Evolutionary conservation across 441 rosid genomes (phyloP).

Genomic region (Isatis lusitanica): DNA sequence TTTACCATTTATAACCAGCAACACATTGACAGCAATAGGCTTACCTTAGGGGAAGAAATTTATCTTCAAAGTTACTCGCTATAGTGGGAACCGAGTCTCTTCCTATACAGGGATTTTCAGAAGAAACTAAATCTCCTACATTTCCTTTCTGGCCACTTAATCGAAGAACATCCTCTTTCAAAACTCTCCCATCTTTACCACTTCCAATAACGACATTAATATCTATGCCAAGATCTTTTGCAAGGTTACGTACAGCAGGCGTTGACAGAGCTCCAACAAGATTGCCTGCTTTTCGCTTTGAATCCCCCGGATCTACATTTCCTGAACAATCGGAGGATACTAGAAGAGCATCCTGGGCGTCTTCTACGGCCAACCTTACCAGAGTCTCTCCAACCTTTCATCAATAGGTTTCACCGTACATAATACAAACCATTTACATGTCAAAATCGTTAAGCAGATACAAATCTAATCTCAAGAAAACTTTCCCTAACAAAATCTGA

Average conservation of each 20-base stretch:
- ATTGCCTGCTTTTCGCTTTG: slow-evolving; percentile 30
- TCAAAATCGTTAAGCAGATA: not conserved
- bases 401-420: not conserved
- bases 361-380: slow-evolving; percentile 61
- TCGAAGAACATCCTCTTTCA: slow-evolving; percentile 74
- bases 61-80: slow-evolving; percentile 46
- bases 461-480: not conserved
- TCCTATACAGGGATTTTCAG: slow-evolving; percentile 24
- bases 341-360: slow-evolving; percentile 32
- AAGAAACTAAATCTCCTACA: slow-evolving; percentile 36
- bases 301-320: slow-evolving; percentile 8
- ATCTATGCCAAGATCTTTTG: slow-evolving; percentile 63
- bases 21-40: not conserved
- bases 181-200: slow-evolving; percentile 72
- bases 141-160: slow-evolving; percentile 52
- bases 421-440: not conserved
- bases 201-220: slow-evolving; percentile 61
- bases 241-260: slow-evolving; percentile 76
- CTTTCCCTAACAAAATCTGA: not conserved
- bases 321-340: slow-evolving; percentile 27
- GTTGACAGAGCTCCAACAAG: slow-evolving; percentile 58
- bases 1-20: not conserved
- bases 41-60: slow-evolving; percentile 69
- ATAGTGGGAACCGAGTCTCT: slow-evolving; percentile 18
- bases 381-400: slow-evolving; percentile 87